A percentile compares a stretch with the other conserved stretches of the same genome.
Evolutionary conservation across 1,284 basidiomycete species (phyloP).

Genomic region (Ganoderma lingzhi): DNA sequence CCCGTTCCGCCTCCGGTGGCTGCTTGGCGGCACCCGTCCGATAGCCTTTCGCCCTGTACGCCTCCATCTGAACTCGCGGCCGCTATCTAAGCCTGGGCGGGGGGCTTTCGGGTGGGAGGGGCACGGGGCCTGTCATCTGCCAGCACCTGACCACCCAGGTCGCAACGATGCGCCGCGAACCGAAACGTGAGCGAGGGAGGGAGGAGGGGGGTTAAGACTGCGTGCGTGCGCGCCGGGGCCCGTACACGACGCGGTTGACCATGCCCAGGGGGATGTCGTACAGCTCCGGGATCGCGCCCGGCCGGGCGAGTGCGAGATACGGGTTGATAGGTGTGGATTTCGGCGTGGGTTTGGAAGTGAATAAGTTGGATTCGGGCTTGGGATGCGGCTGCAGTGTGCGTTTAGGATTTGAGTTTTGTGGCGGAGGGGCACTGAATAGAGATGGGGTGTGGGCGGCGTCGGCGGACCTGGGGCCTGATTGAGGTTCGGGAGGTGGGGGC

Average conservation of each 20-base stretch:
- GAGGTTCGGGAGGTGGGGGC: not conserved
- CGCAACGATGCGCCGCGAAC: not conserved
- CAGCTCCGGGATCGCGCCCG: conserved; percentile 63
- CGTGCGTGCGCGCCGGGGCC: not conserved
- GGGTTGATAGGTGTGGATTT: conserved; percentile 35
- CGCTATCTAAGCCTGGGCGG: not conserved
- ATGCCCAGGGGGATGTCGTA: conserved; percentile 86
- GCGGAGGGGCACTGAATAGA: conserved; percentile 1
- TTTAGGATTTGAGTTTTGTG: conserved; percentile 6
- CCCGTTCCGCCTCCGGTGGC: not conserved
- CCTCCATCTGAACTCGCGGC: not conserved
- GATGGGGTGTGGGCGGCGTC: conserved; percentile 3
- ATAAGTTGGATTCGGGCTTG: not conserved
- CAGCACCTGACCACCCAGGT: not conserved
- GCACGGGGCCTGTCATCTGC: not conserved
- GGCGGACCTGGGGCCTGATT: not conserved
- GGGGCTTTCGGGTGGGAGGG: not conserved
- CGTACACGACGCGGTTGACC: conserved; percentile 66
- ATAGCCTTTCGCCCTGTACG: conserved; percentile 1
- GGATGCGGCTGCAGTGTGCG: not conserved
- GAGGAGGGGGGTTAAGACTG: not conserved
- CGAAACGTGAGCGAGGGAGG: not conserved
- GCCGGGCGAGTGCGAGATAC: conserved; percentile 56
- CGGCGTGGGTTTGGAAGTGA: not conserved
- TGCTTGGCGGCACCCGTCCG: not conserved